phyloP scores from a whole-genome alignment of 169 alveolate species.

The Eimeria acervulina region DNA sequence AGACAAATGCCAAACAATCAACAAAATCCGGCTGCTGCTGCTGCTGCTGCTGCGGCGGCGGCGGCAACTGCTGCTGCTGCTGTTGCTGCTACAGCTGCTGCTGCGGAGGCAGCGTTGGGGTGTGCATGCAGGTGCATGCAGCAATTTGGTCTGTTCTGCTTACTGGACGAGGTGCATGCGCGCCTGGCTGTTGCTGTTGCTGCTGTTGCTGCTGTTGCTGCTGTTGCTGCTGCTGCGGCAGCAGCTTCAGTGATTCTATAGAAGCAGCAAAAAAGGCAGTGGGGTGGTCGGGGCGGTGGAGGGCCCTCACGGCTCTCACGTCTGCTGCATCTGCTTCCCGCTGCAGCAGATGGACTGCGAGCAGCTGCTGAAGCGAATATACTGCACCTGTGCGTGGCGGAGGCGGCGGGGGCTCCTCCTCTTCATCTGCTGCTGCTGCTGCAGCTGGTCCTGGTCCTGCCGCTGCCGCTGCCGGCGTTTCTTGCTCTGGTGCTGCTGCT shows the following conservation, averaged over 20 bases:
- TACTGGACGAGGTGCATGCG: slow-evolving; percentile 3
- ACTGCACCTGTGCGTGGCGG: neutral
- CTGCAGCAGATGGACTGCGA: slow-evolving; percentile 57
- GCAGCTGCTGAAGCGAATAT: slow-evolving; percentile 56
- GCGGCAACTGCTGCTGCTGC: neutral
- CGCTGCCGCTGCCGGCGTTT: neutral
- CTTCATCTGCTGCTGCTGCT: slow-evolving; percentile 34
- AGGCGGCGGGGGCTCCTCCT: neutral
- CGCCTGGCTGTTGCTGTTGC: neutral
- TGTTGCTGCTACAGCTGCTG: neutral
- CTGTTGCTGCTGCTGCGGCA: slow-evolving; percentile 51
- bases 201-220: slow-evolving; percentile 48
- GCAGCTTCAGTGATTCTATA: slow-evolving; percentile 3
- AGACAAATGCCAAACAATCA: neutral
- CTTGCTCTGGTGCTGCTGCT: neutral
- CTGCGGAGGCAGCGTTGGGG: neutral
- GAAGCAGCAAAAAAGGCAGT: slow-evolving; percentile 64
- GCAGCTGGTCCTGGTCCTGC: slow-evolving; percentile 55
- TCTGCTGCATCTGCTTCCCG: slow-evolving; percentile 64
- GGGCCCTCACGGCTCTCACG: slow-evolving; percentile 20
- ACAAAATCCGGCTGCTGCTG: neutral
- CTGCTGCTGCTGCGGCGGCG: slow-evolving; percentile 1
- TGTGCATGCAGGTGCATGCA: neutral
- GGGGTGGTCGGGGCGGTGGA: slow-evolving; percentile 59
- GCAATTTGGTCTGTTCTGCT: neutral